These are phyloP conservation scores for Paramarasmius palmivorus DNA, from an alignment of 1,284 basidiomycete genomes.

Conservation along the genomic window DNA sequence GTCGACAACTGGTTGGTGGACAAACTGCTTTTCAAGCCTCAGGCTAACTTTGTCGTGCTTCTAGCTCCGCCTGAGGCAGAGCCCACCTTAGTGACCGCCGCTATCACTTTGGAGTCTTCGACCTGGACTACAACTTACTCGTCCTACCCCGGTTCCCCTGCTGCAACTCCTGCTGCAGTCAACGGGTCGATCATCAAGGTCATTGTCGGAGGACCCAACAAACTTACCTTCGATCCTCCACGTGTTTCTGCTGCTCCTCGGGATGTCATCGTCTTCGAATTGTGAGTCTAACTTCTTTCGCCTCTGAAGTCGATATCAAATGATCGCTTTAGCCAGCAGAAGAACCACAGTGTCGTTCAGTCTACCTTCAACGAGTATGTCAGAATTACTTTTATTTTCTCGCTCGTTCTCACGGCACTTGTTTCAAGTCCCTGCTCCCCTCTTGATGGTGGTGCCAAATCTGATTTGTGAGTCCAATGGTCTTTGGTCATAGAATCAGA, in stretches of 20 bases:
- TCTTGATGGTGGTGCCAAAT: slow-evolving; percentile 36
- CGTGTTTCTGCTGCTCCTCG: slow-evolving; percentile 34
- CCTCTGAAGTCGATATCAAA: not conserved
- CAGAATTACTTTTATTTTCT: not conserved
- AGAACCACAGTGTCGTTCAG: slow-evolving; percentile 49
- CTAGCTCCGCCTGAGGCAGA: not conserved
- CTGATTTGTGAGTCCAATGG: slow-evolving; percentile 36
- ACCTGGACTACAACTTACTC: slow-evolving; percentile 38
- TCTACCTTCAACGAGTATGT: slow-evolving; percentile 37
- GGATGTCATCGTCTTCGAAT: slow-evolving; percentile 39
- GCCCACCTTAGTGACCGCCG: not conserved
- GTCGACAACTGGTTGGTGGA: not conserved
- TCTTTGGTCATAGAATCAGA: not conserved
- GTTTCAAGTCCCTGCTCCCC: slow-evolving; percentile 1
- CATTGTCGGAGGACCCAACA: slow-evolving; percentile 34
- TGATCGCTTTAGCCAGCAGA: slow-evolving; percentile 31
- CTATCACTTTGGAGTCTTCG: slow-evolving; percentile 25
- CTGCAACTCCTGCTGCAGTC: slow-evolving; percentile 32
- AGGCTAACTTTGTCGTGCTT: not conserved
- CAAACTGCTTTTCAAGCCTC: too few species aligned
- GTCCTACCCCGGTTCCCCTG: slow-evolving; percentile 36
- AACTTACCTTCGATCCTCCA: slow-evolving; percentile 39
- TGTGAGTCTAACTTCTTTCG: slow-evolving; percentile 25
- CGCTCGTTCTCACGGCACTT: not conserved
- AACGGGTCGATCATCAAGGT: slow-evolving; percentile 33